Conservation (phyloP, 345 rosid genomes). For the Eucalyptus globulus region DNA sequence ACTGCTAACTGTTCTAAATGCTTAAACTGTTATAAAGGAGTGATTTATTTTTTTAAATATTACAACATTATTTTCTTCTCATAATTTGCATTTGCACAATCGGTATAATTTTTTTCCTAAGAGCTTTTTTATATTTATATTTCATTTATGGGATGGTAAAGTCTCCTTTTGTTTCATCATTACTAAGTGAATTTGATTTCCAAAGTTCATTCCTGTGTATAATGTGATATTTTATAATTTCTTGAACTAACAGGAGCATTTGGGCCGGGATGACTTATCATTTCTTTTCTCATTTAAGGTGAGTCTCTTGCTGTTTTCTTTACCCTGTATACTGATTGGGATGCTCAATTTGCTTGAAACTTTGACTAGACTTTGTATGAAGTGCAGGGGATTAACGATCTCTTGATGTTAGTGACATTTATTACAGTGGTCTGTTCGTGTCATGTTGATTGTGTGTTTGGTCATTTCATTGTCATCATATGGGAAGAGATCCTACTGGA, state of each 20-base stretch:
- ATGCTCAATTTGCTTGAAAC: background rate
- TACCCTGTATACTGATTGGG: background rate
- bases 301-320: background rate
- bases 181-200: background rate
- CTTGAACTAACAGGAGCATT: constrained; percentile 54
- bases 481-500: background rate
- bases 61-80: background rate
- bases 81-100: background rate
- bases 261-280: constrained; percentile 76
- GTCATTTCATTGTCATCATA: background rate
- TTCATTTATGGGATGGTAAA: background rate
- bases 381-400: background rate
- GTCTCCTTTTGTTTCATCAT: background rate
- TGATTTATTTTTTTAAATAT: no score
- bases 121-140: background rate
- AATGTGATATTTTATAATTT: background rate
- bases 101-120: background rate
- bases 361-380: background rate
- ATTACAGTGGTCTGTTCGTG: background rate
- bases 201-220: background rate
- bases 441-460: background rate
- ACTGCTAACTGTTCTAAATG: no score
- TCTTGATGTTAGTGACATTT: background rate
- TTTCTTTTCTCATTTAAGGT: constrained; percentile 92
- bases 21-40: no score